These are phyloP conservation scores for Anthracocystis walkeri DNA, from an alignment of 1,284 basidiomycete genomes.

Conservation along the genomic window DNA sequence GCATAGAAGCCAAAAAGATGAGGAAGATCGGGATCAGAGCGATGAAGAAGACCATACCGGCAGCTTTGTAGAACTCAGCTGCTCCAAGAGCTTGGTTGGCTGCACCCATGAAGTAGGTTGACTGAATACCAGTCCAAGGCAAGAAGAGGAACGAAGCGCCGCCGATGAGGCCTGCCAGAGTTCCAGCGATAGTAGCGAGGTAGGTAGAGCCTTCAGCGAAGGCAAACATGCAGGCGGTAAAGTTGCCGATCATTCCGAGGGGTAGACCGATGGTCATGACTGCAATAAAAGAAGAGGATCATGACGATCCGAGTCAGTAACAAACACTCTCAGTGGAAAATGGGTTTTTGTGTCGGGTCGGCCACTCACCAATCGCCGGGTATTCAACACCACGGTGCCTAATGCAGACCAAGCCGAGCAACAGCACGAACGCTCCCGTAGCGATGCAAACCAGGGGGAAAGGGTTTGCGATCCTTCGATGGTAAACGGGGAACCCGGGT, in stretches of 20 bases:
- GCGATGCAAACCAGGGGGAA: constrained; percentile 50
- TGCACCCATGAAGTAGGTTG: constrained; percentile 40
- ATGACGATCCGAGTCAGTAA: background rate
- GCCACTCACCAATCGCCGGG: constrained; percentile 39
- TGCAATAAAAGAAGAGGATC: background rate
- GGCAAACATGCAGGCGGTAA: constrained; percentile 54
- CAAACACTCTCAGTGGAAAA: background rate
- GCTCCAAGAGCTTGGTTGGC: constrained; percentile 20
- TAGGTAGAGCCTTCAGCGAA: constrained; percentile 55
- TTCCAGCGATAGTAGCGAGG: constrained; percentile 47
- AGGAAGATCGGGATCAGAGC: constrained; percentile 56
- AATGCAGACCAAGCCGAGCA: constrained; percentile 41
- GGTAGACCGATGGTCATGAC: constrained; percentile 45
- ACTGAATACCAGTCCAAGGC: constrained; percentile 56
- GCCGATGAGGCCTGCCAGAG: constrained; percentile 44
- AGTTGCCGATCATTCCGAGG: constrained; percentile 54
- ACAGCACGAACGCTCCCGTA: constrained; percentile 47
- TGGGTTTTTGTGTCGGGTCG: background rate
- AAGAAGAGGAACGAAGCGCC: constrained; percentile 50
- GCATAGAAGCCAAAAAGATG: constrained; percentile 47
- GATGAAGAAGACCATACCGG: constrained; percentile 43
- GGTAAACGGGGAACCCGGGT: constrained; percentile 54
- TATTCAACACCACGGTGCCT: constrained; percentile 30
- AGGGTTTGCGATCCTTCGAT: constrained; percentile 54
- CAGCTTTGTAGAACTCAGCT: constrained; percentile 35